Evolutionary conservation across 495 filamentous ascomycete genomes (phyloP).

Genomic region (Trichocladium uniseriatum): DNA sequence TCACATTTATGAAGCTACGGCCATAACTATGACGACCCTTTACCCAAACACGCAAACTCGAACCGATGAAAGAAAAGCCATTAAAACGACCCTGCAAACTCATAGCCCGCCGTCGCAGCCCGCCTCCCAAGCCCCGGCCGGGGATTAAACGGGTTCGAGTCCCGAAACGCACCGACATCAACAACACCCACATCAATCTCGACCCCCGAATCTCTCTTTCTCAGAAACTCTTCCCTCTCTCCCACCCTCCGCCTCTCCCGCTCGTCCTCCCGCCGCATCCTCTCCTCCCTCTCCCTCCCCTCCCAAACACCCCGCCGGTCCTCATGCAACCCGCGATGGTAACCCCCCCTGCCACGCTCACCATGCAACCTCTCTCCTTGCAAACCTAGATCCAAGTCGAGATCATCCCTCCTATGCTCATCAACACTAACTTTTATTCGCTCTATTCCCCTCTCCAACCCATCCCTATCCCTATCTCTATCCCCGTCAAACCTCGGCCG

Average conservation of each 20-base stretch:
- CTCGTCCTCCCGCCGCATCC: background rate
- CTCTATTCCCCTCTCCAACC: background rate
- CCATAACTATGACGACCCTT: too few relatives aligned
- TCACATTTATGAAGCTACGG: too few relatives aligned
- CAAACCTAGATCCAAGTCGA: background rate
- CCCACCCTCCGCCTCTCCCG: too few relatives aligned
- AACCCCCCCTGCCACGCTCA: too few relatives aligned
- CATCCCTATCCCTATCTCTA: background rate
- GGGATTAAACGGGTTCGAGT: background rate
- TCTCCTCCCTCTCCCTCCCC: background rate
- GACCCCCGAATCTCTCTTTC: conserved; percentile 2
- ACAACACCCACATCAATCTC: background rate
- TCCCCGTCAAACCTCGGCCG: too few relatives aligned
- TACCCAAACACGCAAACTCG: background rate
- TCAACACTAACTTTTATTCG: background rate
- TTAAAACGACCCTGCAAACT: background rate
- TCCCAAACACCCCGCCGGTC: too few relatives aligned
- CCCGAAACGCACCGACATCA: background rate
- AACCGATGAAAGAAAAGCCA: background rate
- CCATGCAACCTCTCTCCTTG: too few relatives aligned
- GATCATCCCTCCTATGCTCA: background rate
- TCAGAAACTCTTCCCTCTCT: background rate
- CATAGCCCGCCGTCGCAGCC: background rate
- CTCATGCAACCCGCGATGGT: too few relatives aligned
- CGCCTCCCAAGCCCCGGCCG: background rate